Conservation (phyloP, 2,329 filamentous ascomycete species). For the Colletotrichum eremochloae region DNA sequence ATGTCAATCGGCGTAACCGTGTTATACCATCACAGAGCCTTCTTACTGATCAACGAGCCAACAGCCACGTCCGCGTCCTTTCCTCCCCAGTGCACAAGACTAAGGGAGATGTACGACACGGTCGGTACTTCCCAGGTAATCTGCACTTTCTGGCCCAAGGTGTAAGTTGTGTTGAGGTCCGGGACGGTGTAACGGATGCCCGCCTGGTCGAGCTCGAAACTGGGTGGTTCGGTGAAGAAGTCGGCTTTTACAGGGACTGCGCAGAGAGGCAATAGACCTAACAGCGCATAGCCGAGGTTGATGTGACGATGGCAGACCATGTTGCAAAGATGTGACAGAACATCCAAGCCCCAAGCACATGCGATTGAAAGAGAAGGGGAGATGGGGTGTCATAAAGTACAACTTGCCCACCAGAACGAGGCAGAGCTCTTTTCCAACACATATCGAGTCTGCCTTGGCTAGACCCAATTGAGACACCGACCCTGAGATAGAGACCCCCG, state of each 20-base stretch:
- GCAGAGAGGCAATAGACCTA: slow-evolving; percentile 6
- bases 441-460: slow-evolving; percentile 35
- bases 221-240: slow-evolving; percentile 36
- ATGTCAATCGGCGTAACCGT: not conserved
- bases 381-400: slow-evolving; percentile 12
- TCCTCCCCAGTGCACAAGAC: slow-evolving; percentile 32
- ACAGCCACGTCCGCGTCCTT: slow-evolving; percentile 24
- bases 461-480: slow-evolving; percentile 13
- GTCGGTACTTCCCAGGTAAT: slow-evolving; percentile 26
- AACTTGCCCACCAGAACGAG: no score
- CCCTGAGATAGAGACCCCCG: not conserved
- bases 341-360: not conserved
- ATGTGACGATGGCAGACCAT: slow-evolving; percentile 57
- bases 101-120: slow-evolving; percentile 26
- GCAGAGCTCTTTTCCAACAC: slow-evolving; percentile 3
- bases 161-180: slow-evolving; percentile 28
- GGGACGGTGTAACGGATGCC: slow-evolving; percentile 13
- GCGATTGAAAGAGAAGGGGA: not conserved
- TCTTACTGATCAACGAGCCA: slow-evolving; percentile 30
- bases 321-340: not conserved
- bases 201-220: slow-evolving; percentile 27
- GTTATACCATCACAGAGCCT: not conserved
- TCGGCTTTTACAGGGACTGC: not conserved
- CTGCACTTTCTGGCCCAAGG: slow-evolving; percentile 24
- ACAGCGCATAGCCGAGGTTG: slow-evolving; percentile 55